These are phyloP conservation scores for Cornus florida DNA, from an alignment of 148 eudicot genomes.

Conservation along the genomic window DNA sequence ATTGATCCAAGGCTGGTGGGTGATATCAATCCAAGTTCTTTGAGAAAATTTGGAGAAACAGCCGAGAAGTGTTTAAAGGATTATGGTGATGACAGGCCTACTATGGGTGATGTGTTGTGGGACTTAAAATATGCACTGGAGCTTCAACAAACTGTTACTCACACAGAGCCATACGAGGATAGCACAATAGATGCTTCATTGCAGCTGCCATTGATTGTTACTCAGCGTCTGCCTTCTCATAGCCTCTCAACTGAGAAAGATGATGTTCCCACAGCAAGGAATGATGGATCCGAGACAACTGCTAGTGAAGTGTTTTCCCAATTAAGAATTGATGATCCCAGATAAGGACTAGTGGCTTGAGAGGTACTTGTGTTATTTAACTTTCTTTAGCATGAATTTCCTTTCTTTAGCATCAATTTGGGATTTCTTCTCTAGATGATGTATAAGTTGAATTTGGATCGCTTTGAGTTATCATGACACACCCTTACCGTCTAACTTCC, in stretches of 20 bases:
- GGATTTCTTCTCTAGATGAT: too few relatives aligned
- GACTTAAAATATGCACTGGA: conserved; percentile 47
- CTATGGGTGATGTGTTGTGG: conserved; percentile 54
- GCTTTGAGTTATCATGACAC: too few relatives aligned
- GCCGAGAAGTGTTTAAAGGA: conserved; percentile 41
- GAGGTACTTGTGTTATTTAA: too few relatives aligned
- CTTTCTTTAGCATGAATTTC: too few relatives aligned
- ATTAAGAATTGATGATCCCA: conserved; percentile 22
- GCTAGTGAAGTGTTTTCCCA: conserved; percentile 37
- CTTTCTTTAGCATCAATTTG: too few relatives aligned
- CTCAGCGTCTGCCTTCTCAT: conserved; percentile 32
- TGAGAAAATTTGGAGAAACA: conserved; percentile 42
- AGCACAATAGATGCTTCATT: conserved; percentile 33
- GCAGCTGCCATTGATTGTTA: conserved; percentile 20
- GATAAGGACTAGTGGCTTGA: conserved; percentile 5
- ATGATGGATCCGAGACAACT: not conserved
- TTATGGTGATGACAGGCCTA: conserved; percentile 37
- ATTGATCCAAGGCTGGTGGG: conserved; percentile 44
- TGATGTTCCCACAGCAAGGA: not conserved
- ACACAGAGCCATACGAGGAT: conserved; percentile 27
- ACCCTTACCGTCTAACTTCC: too few relatives aligned
- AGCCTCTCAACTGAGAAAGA: conserved; percentile 10
- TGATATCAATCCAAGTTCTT: conserved; percentile 30
- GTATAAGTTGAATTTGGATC: too few relatives aligned
- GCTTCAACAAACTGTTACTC: conserved; percentile 27